Percentiles rank a stretch among this genome's conserved stretches.
These are phyloP conservation scores for Fusarium guadeloupense DNA, from an alignment of 2,329 filamentous ascomycete genomes.

Conservation along the genomic window DNA sequence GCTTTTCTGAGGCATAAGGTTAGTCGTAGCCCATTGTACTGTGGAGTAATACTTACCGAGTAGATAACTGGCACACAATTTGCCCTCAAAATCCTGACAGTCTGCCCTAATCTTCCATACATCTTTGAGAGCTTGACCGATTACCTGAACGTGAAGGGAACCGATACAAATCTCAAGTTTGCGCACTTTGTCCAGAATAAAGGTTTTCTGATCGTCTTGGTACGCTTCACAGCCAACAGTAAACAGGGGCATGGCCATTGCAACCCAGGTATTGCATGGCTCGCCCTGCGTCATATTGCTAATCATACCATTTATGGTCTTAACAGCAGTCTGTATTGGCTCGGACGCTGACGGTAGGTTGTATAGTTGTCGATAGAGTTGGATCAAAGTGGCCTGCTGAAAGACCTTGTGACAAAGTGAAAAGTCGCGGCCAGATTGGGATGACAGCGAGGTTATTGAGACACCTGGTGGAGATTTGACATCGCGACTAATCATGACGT, in stretches of 20 bases:
- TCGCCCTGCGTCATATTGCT: slow-evolving; percentile 43
- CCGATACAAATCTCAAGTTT: slow-evolving; percentile 42
- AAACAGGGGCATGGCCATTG: slow-evolving; percentile 45
- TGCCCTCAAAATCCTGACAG: slow-evolving; percentile 26
- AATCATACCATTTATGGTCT: slow-evolving; percentile 34
- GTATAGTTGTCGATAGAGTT: slow-evolving; percentile 41
- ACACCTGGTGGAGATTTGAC: slow-evolving; percentile 22
- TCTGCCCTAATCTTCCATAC: slow-evolving; percentile 41
- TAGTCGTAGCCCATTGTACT: neutral
- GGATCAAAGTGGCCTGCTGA: slow-evolving; percentile 42
- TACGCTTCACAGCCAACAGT: slow-evolving; percentile 44
- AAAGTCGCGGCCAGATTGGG: slow-evolving; percentile 40
- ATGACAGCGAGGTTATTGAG: slow-evolving; percentile 35
- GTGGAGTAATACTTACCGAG: slow-evolving; percentile 30
- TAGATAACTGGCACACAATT: slow-evolving; percentile 33
- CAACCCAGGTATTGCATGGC: slow-evolving; percentile 46
- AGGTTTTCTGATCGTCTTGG: slow-evolving; percentile 24
- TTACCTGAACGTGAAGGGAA: slow-evolving; percentile 39
- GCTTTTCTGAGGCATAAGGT: slow-evolving; percentile 14
- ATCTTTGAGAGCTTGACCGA: slow-evolving; percentile 40
- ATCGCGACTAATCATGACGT: slow-evolving; percentile 41
- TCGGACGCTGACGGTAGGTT: slow-evolving; percentile 25
- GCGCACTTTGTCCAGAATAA: slow-evolving; percentile 40
- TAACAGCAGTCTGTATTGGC: slow-evolving; percentile 31
- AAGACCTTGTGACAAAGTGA: slow-evolving; percentile 41